Conservation (phyloP, 1,139 yeast species). For the Suhomyces wounanorum region DNA sequence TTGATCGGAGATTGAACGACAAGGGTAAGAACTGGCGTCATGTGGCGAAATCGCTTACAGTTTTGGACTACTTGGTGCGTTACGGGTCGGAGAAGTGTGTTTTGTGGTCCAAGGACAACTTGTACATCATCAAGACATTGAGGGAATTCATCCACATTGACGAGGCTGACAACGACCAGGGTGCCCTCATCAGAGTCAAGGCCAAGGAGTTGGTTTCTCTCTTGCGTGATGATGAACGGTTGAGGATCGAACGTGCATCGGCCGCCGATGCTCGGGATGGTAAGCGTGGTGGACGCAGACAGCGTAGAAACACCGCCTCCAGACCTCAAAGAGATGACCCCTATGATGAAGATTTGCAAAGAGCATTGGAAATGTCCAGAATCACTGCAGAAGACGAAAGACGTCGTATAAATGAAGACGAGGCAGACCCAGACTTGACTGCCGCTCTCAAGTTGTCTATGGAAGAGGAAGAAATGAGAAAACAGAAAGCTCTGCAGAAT, state of each 20-base stretch:
- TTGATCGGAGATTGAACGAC: slow-evolving; percentile 90
- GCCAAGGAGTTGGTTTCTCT: slow-evolving; percentile 87
- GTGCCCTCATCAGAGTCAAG: slow-evolving; percentile 84
- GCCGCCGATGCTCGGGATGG: slow-evolving; percentile 18
- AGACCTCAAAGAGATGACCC: slow-evolving; percentile 38
- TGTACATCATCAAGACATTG: slow-evolving; percentile 85
- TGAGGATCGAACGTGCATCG: slow-evolving; percentile 70
- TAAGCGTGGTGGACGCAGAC: slow-evolving; percentile 26
- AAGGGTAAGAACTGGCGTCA: slow-evolving; percentile 99
- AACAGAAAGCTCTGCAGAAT: slow-evolving; percentile 48
- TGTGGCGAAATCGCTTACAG: slow-evolving; percentile 86
- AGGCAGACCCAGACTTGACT: slow-evolving; percentile 69
- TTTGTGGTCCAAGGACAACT: slow-evolving; percentile 89
- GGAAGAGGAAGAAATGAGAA: slow-evolving; percentile 85
- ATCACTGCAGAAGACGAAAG: slow-evolving; percentile 83
- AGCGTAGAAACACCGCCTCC: slow-evolving; percentile 20
- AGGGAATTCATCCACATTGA: slow-evolving; percentile 89
- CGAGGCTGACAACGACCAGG: slow-evolving; percentile 81
- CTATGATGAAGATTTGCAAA: slow-evolving; percentile 79
- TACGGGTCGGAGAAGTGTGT: slow-evolving; percentile 91
- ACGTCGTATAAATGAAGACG: slow-evolving; percentile 34
- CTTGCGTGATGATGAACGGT: slow-evolving; percentile 80
- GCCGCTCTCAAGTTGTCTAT: slow-evolving; percentile 81
- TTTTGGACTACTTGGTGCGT: slow-evolving; percentile 84
- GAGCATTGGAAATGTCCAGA: slow-evolving; percentile 81